Conservation (phyloP, 306 rosid genomes). For the Urtica urens region DNA sequence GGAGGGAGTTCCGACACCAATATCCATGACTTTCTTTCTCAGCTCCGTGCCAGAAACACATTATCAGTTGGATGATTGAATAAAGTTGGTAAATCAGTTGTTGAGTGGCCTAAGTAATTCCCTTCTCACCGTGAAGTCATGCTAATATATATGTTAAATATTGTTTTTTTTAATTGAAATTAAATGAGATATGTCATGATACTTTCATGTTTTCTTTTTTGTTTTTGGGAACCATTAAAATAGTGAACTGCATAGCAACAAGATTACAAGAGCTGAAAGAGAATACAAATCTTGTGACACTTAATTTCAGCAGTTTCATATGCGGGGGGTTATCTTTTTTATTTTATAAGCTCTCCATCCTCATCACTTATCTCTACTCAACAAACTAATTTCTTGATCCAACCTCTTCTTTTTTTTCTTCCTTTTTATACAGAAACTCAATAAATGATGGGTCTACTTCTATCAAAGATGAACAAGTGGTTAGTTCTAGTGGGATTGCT, state of each 20-base stretch:
- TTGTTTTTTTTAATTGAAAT: too few relatives aligned
- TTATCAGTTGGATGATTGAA: too few relatives aligned
- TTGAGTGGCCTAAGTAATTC: too few relatives aligned
- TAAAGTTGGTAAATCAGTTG: too few relatives aligned
- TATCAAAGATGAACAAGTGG: background rate
- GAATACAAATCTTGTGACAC: background rate
- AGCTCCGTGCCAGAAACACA: too few relatives aligned
- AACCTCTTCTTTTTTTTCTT: too few relatives aligned
- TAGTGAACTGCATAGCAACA: too few relatives aligned
- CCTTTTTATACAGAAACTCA: background rate
- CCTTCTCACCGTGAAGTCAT: too few relatives aligned
- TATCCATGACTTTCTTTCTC: slow-evolving; percentile 12
- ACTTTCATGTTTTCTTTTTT: too few relatives aligned
- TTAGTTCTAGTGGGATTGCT: background rate
- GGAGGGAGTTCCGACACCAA: slow-evolving; percentile 9
- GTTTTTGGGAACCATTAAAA: too few relatives aligned
- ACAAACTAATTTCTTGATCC: background rate
- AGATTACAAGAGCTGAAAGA: background rate
- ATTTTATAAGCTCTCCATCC: background rate
- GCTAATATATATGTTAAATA: too few relatives aligned
- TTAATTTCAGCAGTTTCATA: background rate
- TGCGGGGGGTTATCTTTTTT: background rate
- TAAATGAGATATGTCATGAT: too few relatives aligned
- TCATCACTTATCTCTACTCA: background rate
- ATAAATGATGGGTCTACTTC: background rate